A percentile compares a stretch with the other conserved stretches of the same genome.
Evolutionary conservation across 106 monocot species (phyloP).

Genomic region (Dactylorhiza incarnata): DNA sequence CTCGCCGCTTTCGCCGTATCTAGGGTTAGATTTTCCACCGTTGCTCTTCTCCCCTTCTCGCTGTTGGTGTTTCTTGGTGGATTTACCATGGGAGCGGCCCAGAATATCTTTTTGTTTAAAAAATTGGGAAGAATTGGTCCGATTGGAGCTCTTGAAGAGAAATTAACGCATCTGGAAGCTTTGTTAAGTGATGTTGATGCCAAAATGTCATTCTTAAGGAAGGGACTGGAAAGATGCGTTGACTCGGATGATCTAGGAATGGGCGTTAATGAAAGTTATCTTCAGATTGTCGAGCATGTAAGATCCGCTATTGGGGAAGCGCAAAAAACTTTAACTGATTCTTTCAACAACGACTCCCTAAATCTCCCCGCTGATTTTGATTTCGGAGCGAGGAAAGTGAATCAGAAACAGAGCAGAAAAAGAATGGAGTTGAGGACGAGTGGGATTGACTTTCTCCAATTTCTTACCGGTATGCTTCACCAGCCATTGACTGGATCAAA

Average conservation of each 20-base stretch:
- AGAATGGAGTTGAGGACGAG: conserved; percentile 23
- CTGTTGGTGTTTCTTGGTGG: conserved; percentile 42
- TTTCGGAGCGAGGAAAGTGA: conserved; percentile 19
- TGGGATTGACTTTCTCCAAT: conserved; percentile 34
- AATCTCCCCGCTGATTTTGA: conserved; percentile 14
- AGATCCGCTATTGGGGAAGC: conserved; percentile 16
- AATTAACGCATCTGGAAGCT: conserved; percentile 20
- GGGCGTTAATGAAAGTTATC: conserved; percentile 24
- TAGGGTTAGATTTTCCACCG: conserved; percentile 43
- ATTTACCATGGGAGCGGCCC: conserved; percentile 22
- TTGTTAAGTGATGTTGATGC: conserved; percentile 31
- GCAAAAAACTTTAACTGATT: conserved; percentile 18
- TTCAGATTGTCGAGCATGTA: conserved; percentile 33
- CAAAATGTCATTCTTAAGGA: conserved; percentile 31
- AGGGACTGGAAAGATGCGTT: conserved; percentile 22
- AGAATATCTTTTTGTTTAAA: neutral
- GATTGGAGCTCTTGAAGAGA: conserved; percentile 6
- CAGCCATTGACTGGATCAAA: conserved; percentile 26
- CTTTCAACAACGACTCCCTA: neutral
- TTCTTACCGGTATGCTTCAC: conserved; percentile 31
- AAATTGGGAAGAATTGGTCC: conserved; percentile 13
- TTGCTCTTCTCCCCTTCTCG: conserved; percentile 34
- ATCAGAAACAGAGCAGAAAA: conserved; percentile 26
- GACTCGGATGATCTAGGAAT: conserved; percentile 14
- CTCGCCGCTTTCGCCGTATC: conserved; percentile 52